These are phyloP conservation scores for Melastoma candidum DNA, from an alignment of 441 rosid species.

Conservation along the genomic window DNA sequence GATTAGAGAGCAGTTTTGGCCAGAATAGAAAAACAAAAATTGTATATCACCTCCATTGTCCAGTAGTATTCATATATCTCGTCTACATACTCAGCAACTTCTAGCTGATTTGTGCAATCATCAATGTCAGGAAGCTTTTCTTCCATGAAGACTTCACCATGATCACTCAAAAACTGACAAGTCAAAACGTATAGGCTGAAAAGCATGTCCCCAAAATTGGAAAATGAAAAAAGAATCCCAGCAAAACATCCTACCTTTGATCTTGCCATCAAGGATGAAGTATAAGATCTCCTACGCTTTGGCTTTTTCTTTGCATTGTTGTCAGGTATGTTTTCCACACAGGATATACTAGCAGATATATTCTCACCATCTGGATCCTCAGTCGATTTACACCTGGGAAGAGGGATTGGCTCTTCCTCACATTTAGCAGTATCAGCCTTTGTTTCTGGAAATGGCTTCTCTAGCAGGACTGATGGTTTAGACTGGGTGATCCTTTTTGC, in stretches of 20 bases:
- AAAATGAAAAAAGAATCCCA: background rate
- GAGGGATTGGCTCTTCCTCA: constrained; percentile 19
- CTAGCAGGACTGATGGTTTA: constrained; percentile 20
- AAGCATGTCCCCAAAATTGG: background rate
- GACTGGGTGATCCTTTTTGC: constrained; percentile 31
- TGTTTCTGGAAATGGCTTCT: constrained; percentile 22
- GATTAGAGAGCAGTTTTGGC: background rate
- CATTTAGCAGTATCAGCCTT: constrained; percentile 28
- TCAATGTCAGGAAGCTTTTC: constrained; percentile 63
- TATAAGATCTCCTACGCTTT: constrained; percentile 77
- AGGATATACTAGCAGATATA: constrained; percentile 22
- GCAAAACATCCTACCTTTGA: constrained; percentile 43
- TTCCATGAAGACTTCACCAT: constrained; percentile 29
- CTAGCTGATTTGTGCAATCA: constrained; percentile 66
- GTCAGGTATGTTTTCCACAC: constrained; percentile 21
- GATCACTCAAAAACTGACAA: constrained; percentile 45
- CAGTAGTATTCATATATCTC: constrained; percentile 87
- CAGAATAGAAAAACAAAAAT: constrained; percentile 9
- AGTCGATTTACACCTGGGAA: constrained; percentile 23
- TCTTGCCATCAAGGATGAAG: constrained; percentile 58
- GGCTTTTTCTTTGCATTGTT: constrained; percentile 36
- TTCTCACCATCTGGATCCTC: constrained; percentile 24
- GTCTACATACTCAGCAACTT: constrained; percentile 93
- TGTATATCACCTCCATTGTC: constrained; percentile 57
- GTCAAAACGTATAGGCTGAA: constrained; percentile 3